A percentile compares a stretch with the other conserved stretches of the same genome.
These are phyloP conservation scores for Magnaporthales sp. DNA, from an alignment of 2,329 filamentous ascomycete species.

Conservation along the genomic window DNA sequence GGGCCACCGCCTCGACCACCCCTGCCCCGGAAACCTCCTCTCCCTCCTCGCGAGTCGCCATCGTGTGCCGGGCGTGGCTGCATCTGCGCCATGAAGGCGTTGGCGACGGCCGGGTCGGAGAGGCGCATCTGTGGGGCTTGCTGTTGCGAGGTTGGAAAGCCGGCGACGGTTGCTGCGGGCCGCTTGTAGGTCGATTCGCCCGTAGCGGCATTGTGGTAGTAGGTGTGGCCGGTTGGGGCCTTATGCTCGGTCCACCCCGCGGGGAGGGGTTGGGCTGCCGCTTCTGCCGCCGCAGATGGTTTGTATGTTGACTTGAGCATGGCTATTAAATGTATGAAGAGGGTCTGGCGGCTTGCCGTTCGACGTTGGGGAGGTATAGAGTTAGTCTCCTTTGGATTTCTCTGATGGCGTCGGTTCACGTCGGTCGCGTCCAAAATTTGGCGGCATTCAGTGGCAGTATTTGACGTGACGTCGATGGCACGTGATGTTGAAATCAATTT, in stretches of 20 bases:
- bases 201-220: constrained; percentile 78
- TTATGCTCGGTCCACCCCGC: constrained; percentile 90
- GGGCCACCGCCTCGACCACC: constrained; percentile 41
- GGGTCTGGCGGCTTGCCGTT: background rate
- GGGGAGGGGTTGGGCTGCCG: constrained; percentile 51
- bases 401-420: background rate
- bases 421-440: background rate
- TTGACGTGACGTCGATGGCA: background rate
- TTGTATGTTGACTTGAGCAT: constrained; percentile 78
- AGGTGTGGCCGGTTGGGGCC: constrained; percentile 76
- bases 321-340: too few relatives aligned
- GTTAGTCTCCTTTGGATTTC: background rate
- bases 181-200: constrained; percentile 83
- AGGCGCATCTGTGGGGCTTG: constrained; percentile 22
- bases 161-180: constrained; percentile 36
- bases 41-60: constrained; percentile 26
- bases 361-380: background rate
- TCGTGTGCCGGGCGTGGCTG: constrained; percentile 27
- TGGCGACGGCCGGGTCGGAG: constrained; percentile 47
- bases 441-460: background rate
- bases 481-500: background rate
- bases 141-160: constrained; percentile 21
- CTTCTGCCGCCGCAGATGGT: constrained; percentile 34
- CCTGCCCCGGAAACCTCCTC: constrained; percentile 31
- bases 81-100: constrained; percentile 52